Conservation (phyloP, 768 basidiomycete genomes). For the Pleurotus tuber-regium region DNA sequence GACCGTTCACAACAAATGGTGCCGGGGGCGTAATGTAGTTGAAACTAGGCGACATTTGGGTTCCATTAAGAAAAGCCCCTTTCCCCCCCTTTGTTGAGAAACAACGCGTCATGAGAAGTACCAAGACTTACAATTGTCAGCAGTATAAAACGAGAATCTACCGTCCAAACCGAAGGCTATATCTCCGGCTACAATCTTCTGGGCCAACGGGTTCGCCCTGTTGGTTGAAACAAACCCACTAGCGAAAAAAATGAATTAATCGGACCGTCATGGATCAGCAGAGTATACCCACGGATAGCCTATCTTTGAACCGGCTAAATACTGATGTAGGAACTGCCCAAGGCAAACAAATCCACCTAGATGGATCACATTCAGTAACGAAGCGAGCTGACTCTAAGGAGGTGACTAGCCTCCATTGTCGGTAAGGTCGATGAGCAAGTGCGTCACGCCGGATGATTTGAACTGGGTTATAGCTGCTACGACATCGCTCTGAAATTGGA, state of each 20-base stretch:
- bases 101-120: background rate
- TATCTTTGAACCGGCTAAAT: slow-evolving; percentile 46
- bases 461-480: slow-evolving; percentile 43
- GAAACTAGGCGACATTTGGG: slow-evolving; percentile 33
- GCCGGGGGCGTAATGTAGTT: slow-evolving; percentile 44
- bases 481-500: slow-evolving; percentile 50
- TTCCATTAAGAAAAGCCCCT: slow-evolving; percentile 50
- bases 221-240: slow-evolving; percentile 54
- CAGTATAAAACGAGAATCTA: slow-evolving; percentile 40
- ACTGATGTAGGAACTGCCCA: slow-evolving; percentile 58
- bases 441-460: slow-evolving; percentile 44
- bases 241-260: slow-evolving; percentile 1
- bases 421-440: slow-evolving; percentile 54
- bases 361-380: slow-evolving; percentile 3
- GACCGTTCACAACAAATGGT: slow-evolving; percentile 42
- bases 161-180: slow-evolving; percentile 42
- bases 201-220: slow-evolving; percentile 55
- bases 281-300: slow-evolving; percentile 48
- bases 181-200: slow-evolving; percentile 53
- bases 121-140: slow-evolving; percentile 46
- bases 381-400: background rate
- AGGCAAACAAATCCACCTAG: slow-evolving; percentile 62
- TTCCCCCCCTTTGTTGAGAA: background rate
- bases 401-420: slow-evolving; percentile 55
- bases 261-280: background rate